Conservation (phyloP, 1,139 yeast genomes). For the Barnettozyma hawaiiensis region DNA sequence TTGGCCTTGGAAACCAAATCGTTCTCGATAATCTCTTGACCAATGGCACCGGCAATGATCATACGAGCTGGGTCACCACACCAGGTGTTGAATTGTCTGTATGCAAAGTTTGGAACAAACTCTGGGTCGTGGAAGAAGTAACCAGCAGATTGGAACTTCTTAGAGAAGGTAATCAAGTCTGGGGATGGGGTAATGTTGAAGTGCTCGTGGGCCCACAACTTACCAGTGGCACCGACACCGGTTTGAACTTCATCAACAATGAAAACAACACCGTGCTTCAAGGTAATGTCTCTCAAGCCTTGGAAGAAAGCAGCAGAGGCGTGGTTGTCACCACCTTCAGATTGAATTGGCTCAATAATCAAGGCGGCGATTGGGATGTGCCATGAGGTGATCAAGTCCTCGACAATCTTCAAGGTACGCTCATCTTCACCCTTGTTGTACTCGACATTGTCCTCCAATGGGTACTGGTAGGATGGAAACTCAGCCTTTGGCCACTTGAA, state of each 20-base stretch:
- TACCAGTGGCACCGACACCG: constrained; percentile 70
- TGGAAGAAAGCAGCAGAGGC: constrained; percentile 57
- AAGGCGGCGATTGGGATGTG: constrained; percentile 60
- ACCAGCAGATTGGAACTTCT: constrained; percentile 77
- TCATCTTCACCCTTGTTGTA: constrained; percentile 57
- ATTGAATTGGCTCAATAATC: constrained; percentile 68
- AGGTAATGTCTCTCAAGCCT: constrained; percentile 56
- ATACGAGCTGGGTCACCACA: constrained; percentile 76
- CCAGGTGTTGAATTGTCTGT: constrained; percentile 81
- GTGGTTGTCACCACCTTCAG: constrained; percentile 75
- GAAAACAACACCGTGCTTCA: constrained; percentile 52
- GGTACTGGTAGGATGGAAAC: constrained; percentile 61
- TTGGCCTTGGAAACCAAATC: constrained; percentile 47
- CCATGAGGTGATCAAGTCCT: constrained; percentile 42
- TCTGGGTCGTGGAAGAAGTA: constrained; percentile 63
- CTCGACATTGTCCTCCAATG: constrained; percentile 46
- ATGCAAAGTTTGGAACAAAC: constrained; percentile 57
- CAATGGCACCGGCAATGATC: constrained; percentile 57
- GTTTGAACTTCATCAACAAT: constrained; percentile 74
- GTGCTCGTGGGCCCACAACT: constrained; percentile 70
- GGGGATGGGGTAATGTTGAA: constrained; percentile 60
- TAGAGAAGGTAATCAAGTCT: constrained; percentile 70
- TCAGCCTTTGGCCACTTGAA: constrained; percentile 77
- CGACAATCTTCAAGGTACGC: constrained; percentile 53
- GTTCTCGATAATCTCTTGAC: constrained; percentile 48